These are phyloP conservation scores for Vigna nakashimae DNA, from an alignment of 306 rosid species.

Conservation along the genomic window DNA sequence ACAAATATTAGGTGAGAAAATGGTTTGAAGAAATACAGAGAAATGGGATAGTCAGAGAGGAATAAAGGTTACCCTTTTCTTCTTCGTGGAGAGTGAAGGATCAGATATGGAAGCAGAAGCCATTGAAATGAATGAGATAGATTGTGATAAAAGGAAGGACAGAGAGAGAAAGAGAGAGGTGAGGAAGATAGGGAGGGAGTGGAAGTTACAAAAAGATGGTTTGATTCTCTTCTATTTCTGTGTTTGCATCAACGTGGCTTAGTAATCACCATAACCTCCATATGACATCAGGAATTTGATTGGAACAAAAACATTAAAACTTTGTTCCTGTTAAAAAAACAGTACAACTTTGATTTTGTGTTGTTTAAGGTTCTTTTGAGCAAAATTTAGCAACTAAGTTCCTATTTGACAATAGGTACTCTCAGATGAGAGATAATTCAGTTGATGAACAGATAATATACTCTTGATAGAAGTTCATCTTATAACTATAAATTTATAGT, in stretches of 20 bases:
- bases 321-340: too few relatives aligned
- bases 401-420: too few relatives aligned
- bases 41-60: background rate
- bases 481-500: background rate
- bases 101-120: slow-evolving; percentile 47
- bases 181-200: slow-evolving; percentile 61
- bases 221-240: slow-evolving; percentile 8
- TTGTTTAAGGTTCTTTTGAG: background rate
- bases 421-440: background rate
- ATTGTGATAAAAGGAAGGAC: background rate
- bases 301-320: too few relatives aligned
- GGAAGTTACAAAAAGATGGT: slow-evolving; percentile 53
- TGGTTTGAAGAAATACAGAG: background rate
- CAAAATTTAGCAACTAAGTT: background rate
- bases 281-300: background rate
- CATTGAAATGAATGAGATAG: slow-evolving; percentile 49
- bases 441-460: background rate
- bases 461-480: background rate
- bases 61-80: slow-evolving; percentile 49
- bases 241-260: slow-evolving; percentile 33
- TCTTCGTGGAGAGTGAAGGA: slow-evolving; percentile 55
- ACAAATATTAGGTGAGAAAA: background rate
- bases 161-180: background rate
- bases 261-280: slow-evolving; percentile 30
- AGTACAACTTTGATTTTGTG: background rate